phyloP scores from a whole-genome alignment of 2,329 filamentous ascomycete genomes.

The Penicillium sp. region DNA sequence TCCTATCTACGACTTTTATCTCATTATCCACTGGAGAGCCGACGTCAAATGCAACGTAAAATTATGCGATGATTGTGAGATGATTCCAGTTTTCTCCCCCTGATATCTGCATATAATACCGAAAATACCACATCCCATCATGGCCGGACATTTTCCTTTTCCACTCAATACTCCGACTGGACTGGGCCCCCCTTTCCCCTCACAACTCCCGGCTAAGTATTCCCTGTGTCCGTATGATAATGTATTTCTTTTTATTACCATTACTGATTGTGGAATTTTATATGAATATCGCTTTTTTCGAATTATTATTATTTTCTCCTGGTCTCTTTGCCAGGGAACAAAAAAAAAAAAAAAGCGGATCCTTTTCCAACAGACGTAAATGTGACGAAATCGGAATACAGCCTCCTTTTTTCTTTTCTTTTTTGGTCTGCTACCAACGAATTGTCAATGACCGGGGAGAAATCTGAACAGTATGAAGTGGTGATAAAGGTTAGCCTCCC shows the following conservation, averaged over 20 bases:
- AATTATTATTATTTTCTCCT: constrained; percentile 2
- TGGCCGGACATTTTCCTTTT: constrained; percentile 24
- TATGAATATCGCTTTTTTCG: neutral
- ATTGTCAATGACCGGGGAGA: neutral
- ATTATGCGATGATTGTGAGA: too few relatives aligned
- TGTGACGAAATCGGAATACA: neutral
- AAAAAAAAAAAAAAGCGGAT: neutral
- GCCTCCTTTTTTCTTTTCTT: neutral
- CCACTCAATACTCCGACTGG: constrained; percentile 22
- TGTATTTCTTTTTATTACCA: neutral
- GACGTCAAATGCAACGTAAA: neutral
- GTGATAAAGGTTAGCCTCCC: constrained; percentile 21
- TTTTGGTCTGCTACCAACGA: neutral
- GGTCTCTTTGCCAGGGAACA: neutral
- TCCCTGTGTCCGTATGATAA: constrained; percentile 18
- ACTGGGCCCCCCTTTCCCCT: constrained; percentile 25
- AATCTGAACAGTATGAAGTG: neutral
- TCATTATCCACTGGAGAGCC: neutral
- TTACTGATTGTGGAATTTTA: neutral
- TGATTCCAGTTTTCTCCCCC: neutral
- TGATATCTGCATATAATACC: neutral
- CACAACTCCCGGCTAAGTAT: constrained; percentile 20
- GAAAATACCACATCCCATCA: neutral
- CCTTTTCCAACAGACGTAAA: constrained; percentile 1
- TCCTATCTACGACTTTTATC: neutral